Evolutionary conservation across 2,329 filamentous ascomycete genomes (phyloP).

Genomic region (Lecanoromycetidae sp.): DNA sequence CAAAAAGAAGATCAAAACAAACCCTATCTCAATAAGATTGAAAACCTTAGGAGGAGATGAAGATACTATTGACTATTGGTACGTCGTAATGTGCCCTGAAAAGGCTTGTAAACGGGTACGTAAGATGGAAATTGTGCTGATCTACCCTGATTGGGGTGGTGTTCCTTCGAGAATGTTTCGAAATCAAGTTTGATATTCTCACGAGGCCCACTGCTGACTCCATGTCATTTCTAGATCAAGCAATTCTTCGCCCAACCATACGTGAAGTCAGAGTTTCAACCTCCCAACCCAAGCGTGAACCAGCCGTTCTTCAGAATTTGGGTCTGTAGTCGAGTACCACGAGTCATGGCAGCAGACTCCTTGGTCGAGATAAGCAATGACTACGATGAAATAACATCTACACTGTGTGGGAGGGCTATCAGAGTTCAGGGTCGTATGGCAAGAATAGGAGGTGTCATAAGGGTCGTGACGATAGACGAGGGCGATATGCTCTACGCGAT

Average conservation of each 20-base stretch:
- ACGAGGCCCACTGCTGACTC: too few species aligned
- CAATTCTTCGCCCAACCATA: neutral
- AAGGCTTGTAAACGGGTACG: neutral
- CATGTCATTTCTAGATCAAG: too few species aligned
- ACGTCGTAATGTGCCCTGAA: slow-evolving; percentile 20
- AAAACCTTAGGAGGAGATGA: slow-evolving; percentile 20
- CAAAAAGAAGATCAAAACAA: slow-evolving; percentile 12
- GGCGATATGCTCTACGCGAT: neutral
- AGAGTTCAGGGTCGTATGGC: neutral
- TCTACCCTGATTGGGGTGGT: too few species aligned
- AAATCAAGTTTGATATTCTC: too few species aligned
- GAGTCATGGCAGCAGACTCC: neutral
- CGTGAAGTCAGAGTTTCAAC: neutral
- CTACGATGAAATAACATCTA: neutral
- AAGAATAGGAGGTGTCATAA: neutral
- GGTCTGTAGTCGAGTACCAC: neutral
- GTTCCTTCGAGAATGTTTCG: too few species aligned
- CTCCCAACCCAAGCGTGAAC: neutral
- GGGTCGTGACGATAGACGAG: neutral
- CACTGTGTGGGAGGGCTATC: slow-evolving; percentile 1
- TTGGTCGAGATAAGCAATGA: neutral
- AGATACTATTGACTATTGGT: slow-evolving; percentile 18
- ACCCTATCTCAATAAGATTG: slow-evolving; percentile 18
- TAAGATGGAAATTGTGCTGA: too few species aligned
- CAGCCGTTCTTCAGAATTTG: neutral